A percentile compares a stretch with the other conserved stretches of the same genome.
Evolutionary conservation across 2,329 filamentous ascomycete species (phyloP).

Genomic region (Alternaria conjuncta): DNA sequence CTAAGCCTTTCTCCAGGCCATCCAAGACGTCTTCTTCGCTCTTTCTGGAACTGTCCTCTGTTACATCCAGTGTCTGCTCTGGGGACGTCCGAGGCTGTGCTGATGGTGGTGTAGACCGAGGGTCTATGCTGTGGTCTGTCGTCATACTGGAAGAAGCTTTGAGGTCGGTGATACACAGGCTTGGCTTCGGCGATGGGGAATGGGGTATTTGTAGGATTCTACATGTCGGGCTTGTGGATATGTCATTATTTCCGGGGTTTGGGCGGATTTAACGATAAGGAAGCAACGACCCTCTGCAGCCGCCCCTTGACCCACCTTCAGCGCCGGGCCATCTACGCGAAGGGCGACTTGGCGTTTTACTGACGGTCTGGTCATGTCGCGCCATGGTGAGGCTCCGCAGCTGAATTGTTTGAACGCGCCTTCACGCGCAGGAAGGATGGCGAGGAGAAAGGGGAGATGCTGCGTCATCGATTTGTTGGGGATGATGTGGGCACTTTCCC

Average conservation of each 20-base stretch:
- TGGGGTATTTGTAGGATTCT: slow-evolving; percentile 8
- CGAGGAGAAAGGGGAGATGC: not conserved
- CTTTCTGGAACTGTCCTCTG: not conserved
- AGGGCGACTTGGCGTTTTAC: not conserved
- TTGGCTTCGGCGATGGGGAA: not conserved
- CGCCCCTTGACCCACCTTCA: slow-evolving; percentile 2
- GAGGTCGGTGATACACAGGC: not conserved
- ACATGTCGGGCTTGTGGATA: not conserved
- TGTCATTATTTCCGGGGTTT: slow-evolving; percentile 18
- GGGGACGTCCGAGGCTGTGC: not conserved
- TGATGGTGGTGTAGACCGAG: not conserved
- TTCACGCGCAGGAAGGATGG: not conserved
- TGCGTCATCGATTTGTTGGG: slow-evolving; percentile 8
- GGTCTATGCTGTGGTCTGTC: not conserved
- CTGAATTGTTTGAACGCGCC: not conserved
- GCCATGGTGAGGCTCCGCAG: not conserved
- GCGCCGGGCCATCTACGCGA: not conserved
- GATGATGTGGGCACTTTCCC: not conserved
- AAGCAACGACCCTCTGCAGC: not conserved
- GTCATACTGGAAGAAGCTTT: not conserved
- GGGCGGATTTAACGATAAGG: slow-evolving; percentile 3
- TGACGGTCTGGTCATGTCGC: not conserved
- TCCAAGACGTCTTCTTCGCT: slow-evolving; percentile 8
- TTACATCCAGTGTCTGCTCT: not conserved
- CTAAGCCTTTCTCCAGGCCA: slow-evolving; percentile 16